Percentiles rank a stretch among this genome's conserved stretches.
phyloP scores from a whole-genome alignment of 495 filamentous ascomycete genomes.

The Lepraria neglecta region DNA sequence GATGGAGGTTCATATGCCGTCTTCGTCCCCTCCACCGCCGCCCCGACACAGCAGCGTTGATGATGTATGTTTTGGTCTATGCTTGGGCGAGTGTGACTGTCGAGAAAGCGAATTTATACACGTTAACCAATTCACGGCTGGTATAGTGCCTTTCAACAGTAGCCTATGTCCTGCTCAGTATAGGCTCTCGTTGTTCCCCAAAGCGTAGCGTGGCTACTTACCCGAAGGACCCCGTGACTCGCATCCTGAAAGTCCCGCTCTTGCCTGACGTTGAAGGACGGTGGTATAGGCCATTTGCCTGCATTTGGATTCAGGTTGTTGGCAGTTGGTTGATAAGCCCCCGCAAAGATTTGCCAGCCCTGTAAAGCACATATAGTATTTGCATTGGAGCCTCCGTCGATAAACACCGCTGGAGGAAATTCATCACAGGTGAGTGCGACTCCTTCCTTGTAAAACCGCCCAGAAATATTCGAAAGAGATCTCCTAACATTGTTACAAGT shows the following conservation, averaged over 20 bases:
- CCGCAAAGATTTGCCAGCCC: slow-evolving; percentile 4
- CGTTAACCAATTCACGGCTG: background rate
- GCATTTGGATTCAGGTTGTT: background rate
- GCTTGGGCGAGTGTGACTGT: background rate
- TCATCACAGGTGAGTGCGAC: slow-evolving; percentile 14
- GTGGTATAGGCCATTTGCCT: slow-evolving; percentile 15
- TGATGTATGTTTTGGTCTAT: slow-evolving; percentile 8
- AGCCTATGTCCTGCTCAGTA: background rate
- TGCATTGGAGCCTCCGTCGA: slow-evolving; percentile 11
- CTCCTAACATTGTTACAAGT: background rate
- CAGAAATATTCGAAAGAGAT: slow-evolving; percentile 1
- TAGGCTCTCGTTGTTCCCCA: background rate
- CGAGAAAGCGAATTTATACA: slow-evolving; percentile 13
- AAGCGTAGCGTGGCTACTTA: too few relatives aligned
- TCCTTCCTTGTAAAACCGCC: slow-evolving; percentile 7
- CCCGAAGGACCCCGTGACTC: background rate
- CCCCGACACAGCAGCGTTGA: too few relatives aligned
- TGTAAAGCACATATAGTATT: slow-evolving; percentile 15
- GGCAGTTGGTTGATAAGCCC: background rate
- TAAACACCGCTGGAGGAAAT: slow-evolving; percentile 11
- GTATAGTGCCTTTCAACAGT: background rate
- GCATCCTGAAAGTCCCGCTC: slow-evolving; percentile 9
- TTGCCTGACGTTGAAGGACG: background rate
- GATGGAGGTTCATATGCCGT: background rate
- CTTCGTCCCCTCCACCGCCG: background rate